These are phyloP conservation scores for Fusarium anthophilum DNA, from an alignment of 2,329 filamentous ascomycete genomes.

Conservation along the genomic window DNA sequence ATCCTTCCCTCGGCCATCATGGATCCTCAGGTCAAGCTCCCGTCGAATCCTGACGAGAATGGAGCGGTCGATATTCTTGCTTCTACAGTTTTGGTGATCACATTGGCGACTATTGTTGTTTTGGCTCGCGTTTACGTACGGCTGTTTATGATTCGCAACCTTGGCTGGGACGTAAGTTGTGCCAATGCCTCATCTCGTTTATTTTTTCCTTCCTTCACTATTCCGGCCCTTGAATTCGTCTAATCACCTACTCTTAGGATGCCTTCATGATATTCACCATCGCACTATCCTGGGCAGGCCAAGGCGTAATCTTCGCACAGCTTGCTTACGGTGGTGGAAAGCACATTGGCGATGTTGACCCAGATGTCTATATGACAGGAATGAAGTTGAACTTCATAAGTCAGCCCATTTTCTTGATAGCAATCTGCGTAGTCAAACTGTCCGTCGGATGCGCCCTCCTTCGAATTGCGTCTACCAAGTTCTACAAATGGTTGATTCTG, in stretches of 20 bases:
- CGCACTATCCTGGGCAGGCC: constrained; percentile 49
- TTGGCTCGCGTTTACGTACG: constrained; percentile 58
- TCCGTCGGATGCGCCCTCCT: constrained; percentile 54
- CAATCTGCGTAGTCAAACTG: constrained; percentile 54
- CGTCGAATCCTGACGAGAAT: constrained; percentile 48
- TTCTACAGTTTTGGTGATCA: constrained; percentile 51
- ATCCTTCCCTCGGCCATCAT: constrained; percentile 15
- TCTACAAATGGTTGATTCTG: constrained; percentile 49
- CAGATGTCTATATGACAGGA: constrained; percentile 46
- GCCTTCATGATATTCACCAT: constrained; percentile 44
- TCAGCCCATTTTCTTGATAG: constrained; percentile 55
- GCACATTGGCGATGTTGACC: constrained; percentile 54
- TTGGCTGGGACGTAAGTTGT: constrained; percentile 56
- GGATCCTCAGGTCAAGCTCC: constrained; percentile 26
- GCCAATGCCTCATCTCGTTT: background rate
- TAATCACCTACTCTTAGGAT: constrained; percentile 34
- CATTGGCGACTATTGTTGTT: constrained; percentile 50
- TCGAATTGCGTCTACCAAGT: constrained; percentile 51
- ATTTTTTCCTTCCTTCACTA: background rate
- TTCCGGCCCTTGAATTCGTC: background rate
- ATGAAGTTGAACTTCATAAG: constrained; percentile 55
- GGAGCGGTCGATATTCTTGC: constrained; percentile 52
- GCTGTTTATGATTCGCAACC: constrained; percentile 55
- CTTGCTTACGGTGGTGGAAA: constrained; percentile 56
- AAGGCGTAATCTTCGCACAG: constrained; percentile 52